These are phyloP conservation scores for Babesia bigemina DNA, from an alignment of 169 alveolate species.

Conservation along the genomic window DNA sequence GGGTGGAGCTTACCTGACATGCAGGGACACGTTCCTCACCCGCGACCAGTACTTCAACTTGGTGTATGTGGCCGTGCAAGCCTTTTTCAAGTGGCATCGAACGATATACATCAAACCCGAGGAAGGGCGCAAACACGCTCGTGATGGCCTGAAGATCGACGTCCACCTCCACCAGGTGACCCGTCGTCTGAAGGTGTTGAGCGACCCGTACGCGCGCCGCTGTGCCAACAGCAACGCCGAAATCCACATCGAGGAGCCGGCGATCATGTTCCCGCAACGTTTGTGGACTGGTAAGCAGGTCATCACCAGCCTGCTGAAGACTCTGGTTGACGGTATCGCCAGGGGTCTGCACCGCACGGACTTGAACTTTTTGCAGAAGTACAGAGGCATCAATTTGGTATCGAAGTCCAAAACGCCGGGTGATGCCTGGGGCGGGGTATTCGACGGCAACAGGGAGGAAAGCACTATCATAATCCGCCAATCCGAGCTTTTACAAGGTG, in stretches of 20 bases:
- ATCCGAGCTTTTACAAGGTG: constrained; percentile 95
- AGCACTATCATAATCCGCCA: constrained; percentile 75
- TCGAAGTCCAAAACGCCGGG: constrained; percentile 86
- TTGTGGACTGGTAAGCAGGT: constrained; percentile 98
- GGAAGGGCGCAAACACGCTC: constrained; percentile 9
- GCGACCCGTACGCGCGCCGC: constrained; percentile 56
- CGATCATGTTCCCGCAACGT: constrained; percentile 90
- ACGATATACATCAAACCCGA: constrained; percentile 38
- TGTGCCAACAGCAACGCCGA: constrained; percentile 14
- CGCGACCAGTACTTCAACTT: constrained; percentile 67
- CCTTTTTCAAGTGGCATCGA: constrained; percentile 30
- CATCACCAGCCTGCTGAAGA: constrained; percentile 78
- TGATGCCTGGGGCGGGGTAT: constrained; percentile 86
- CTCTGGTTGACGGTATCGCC: constrained; percentile 79
- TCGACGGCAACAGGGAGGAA: constrained; percentile 81
- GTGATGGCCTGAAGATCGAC: constrained; percentile 39
- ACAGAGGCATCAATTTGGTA: constrained; percentile 74
- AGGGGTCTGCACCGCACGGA: constrained; percentile 58
- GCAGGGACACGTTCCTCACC: constrained; percentile 90
- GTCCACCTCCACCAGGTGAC: constrained; percentile 52
- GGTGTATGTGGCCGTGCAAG: constrained; percentile 50
- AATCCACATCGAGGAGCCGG: constrained; percentile 86
- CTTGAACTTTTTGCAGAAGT: constrained; percentile 63
- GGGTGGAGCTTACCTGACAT: constrained; percentile 93
- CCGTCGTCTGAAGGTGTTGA: constrained; percentile 42